Conservation (phyloP, 108 stramenopile genomes). For the Nitzschia sp. region DNA sequence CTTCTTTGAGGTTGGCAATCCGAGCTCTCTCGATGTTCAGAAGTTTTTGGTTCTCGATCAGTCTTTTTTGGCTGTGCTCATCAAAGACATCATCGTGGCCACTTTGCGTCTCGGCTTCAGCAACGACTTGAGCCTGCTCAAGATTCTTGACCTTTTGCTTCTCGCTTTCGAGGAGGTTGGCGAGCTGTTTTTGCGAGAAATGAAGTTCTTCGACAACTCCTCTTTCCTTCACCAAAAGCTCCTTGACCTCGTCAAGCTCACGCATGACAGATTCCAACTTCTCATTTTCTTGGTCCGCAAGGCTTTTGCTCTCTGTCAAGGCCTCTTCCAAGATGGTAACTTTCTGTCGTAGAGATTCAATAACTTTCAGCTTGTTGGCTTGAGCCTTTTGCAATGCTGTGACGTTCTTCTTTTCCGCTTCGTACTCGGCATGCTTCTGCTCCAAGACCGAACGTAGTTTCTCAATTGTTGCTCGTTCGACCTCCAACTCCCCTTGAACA, state of each 20-base stretch:
- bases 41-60: conserved; percentile 19
- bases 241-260: conserved; percentile 17
- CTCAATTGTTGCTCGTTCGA: conserved; percentile 13
- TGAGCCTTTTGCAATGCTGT: conserved; percentile 23
- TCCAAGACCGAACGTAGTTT: conserved; percentile 13
- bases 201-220: conserved; percentile 9
- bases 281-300: conserved; percentile 8
- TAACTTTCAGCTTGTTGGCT: conserved; percentile 6
- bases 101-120: conserved; percentile 6
- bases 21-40: conserved; percentile 23
- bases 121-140: conserved; percentile 22
- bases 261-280: conserved; percentile 11
- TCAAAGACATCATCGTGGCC: background rate
- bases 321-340: conserved; percentile 21
- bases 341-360: conserved; percentile 27
- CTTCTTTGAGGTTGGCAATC: conserved; percentile 17
- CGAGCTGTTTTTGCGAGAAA: conserved; percentile 4
- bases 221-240: conserved; percentile 13
- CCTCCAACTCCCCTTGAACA: conserved; percentile 10
- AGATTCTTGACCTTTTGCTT: conserved; percentile 15
- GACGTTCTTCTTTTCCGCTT: conserved; percentile 27
- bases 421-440: conserved; percentile 17
- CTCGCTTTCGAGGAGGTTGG: conserved; percentile 6
- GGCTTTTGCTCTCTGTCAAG: conserved; percentile 14
- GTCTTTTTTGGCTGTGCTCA: conserved; percentile 6